Evolutionary conservation across 768 basidiomycete species (phyloP), one percentile per base, ranked within the genome.

Genomic region (Jaapia argillacea): DNA sequence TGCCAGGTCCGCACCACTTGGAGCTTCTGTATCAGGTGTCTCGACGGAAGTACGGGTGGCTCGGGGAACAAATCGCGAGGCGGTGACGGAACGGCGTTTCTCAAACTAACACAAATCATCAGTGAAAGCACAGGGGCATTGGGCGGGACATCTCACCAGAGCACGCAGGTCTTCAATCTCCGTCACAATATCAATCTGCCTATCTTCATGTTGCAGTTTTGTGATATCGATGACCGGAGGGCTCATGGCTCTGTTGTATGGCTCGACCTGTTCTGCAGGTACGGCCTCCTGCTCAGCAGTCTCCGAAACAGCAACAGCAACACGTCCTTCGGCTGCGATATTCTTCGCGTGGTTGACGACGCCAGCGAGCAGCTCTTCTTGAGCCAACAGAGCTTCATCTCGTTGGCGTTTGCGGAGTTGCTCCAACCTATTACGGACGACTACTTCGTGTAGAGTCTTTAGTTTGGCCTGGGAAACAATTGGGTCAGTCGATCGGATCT

Each of bases 341-440:
- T 73, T 70, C 42, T 69, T 75, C 7, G 37, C 37, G 10, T 16
- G 28, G 28, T 33, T 10, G 27, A 74, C 79, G 43, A 88, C 87
- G 36, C 83, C 86, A 24, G 86, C 85, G 43, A 86, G 70, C 36
- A 87, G 67, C 57, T 99, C 94, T 59, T 91, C 85, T 54, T 96
- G 91, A 0, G 92, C 91, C 52, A 87, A 86, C 39, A 93, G 60
- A 3, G 96, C 96, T 60, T 98, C 96, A 54, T 98, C 94, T 45
- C 96, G 76, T 63, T 99, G 96, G 41, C 84, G 77, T 60, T 92
- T 92, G 43, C 96, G 86, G 41, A 99, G 77, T 54, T 98, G 92
- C 55, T 98, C 96, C 12, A 99, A 69, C 35, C 96, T 78, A 58
- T 99, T 99, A 45, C 88, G 82, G 42, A 99, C 88, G 7, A 98